Base-by-base conservation (phyloP, 306 rosid genomes). In the Glycine tomentella region DNA sequence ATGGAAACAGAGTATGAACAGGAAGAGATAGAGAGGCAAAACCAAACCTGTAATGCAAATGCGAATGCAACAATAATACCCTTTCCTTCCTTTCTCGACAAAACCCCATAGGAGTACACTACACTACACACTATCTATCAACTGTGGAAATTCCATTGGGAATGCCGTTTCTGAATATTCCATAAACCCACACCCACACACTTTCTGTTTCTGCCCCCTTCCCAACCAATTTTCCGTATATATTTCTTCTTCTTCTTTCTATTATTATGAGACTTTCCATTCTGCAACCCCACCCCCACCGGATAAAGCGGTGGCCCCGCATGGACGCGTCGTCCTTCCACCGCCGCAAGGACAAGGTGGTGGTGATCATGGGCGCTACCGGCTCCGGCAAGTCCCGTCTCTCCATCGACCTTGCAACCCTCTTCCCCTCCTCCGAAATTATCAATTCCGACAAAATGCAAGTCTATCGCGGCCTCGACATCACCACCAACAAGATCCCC, bases 361-460 rank as follows among this genome's bases (percentile, higher is more conserved):
- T 95, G 0, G 85, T 95, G 65, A 87, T 95, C 45, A 82, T 95
- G 85, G 99, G 99, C 0, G 90, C 98, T 66, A 95, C 99, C 42
- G 99, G 99, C 11, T 83, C 92, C 61, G 98, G 98, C 1, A 95
- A 95, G 68, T 89, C 99, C 1, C 85, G 88, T 3, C 96, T 95
- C 40, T 95, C 99, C 72, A 48, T 95, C 59, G 99, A 95, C 74
- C 89, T 95, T 25, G 94, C 98, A 68, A 63, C 88, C 10, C 91
- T 67, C 31, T 93, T 84, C 86, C 84, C 89, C 31, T 81, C 13
- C 31, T 83, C 87, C 3, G 99, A 95, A 67, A 83, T 95, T 79
- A 83, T 95, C 70, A 95, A 93, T 91, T 89, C 93, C 4, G 99
- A 95, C 82, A 95, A 93, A 88, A 93, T 95, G 84, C 98, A 95